These are phyloP conservation scores for Populus hybrid DNA, from an alignment of 441 rosid species.

Conservation along the genomic window DNA sequence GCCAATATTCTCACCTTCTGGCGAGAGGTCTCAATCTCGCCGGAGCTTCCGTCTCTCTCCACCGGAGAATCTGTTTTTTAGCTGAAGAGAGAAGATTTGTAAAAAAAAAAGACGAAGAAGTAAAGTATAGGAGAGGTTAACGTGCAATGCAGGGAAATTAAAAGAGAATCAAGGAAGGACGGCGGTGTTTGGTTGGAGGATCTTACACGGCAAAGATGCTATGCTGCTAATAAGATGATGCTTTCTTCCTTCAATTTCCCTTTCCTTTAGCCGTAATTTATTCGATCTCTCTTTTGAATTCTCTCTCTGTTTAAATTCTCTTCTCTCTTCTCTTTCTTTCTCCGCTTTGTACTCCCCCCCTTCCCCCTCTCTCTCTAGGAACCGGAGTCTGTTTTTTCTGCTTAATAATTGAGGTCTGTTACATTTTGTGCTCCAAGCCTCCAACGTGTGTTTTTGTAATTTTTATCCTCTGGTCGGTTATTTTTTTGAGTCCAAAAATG, in stretches of 20 bases:
- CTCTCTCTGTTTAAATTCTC: constrained; percentile 5
- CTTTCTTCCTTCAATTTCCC: constrained; percentile 43
- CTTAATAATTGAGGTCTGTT: background rate
- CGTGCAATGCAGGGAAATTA: constrained; percentile 62
- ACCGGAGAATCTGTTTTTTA: constrained; percentile 19
- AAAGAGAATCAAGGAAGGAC: constrained; percentile 28
- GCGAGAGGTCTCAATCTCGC: constrained; percentile 45
- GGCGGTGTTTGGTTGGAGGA: constrained; percentile 20
- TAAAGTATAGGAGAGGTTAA: constrained; percentile 28
- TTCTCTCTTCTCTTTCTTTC: background rate
- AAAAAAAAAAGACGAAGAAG: background rate
- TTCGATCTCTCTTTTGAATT: constrained; percentile 30
- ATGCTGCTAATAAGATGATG: constrained; percentile 25
- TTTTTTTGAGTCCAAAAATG: background rate
- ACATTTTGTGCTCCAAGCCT: background rate
- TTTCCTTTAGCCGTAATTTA: constrained; percentile 68
- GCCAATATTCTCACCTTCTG: constrained; percentile 29
- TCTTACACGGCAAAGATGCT: constrained; percentile 56
- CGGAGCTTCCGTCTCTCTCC: constrained; percentile 29
- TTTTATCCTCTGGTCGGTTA: background rate
- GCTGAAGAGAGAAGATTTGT: background rate
- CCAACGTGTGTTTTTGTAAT: background rate
- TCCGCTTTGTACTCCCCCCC: background rate
- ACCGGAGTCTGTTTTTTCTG: background rate
- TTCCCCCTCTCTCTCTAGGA: background rate